phyloP scores from a whole-genome alignment of 345 rosid genomes.

The Geranium brycei region DNA sequence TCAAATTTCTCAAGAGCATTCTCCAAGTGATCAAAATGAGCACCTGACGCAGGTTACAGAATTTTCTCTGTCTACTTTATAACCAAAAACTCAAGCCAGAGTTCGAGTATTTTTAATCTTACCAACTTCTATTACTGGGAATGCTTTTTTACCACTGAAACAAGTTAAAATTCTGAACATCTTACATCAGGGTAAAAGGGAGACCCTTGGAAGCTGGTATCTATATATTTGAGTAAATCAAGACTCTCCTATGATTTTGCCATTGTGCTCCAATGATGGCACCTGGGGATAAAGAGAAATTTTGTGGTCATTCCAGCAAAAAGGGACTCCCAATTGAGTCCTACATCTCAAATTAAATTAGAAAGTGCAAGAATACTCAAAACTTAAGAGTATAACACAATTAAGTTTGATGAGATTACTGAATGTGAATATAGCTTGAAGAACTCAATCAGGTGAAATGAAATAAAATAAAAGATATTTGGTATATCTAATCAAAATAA shows the following conservation, averaged over 20 bases:
- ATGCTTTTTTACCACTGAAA: background rate
- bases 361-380: background rate
- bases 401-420: no score
- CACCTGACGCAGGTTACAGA: constrained; percentile 27
- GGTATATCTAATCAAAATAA: no score
- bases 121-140: constrained; percentile 38
- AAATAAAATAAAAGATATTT: no score
- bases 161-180: background rate
- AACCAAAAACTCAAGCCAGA: background rate
- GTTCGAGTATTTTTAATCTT: constrained; percentile 9
- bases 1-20: constrained; percentile 40
- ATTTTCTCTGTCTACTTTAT: constrained; percentile 1
- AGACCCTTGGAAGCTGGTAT: constrained; percentile 73
- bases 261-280: constrained; percentile 84
- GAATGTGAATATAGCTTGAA: no score
- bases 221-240: constrained; percentile 61
- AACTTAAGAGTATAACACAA: background rate
- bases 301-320: background rate
- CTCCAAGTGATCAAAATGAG: constrained; percentile 67
- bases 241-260: constrained; percentile 75
- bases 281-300: constrained; percentile 33
- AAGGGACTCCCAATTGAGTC: background rate
- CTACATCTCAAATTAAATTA: no score
- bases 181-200: constrained; percentile 54
- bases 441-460: no score